A percentile compares a stretch with the other conserved stretches of the same genome.
These are phyloP conservation scores for Cladosporium sp. DNA, from an alignment of 2,329 filamentous ascomycete genomes.

Conservation along the genomic window DNA sequence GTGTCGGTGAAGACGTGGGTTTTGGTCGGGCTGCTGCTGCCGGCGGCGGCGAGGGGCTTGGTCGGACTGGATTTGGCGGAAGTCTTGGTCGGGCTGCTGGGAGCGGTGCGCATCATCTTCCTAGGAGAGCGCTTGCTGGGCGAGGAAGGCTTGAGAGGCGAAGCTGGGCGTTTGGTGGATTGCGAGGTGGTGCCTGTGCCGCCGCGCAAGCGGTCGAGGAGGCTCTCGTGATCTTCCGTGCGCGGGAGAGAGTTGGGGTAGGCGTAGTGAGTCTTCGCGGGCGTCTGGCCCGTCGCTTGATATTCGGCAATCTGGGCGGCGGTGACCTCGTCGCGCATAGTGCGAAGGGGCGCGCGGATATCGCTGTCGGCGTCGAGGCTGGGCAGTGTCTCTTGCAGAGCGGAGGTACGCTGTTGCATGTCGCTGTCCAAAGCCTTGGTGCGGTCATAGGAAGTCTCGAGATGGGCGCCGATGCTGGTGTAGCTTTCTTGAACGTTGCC, in stretches of 20 bases:
- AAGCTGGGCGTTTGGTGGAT: slow-evolving; percentile 19
- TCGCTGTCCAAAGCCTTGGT: slow-evolving; percentile 63
- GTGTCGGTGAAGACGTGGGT: slow-evolving; percentile 29
- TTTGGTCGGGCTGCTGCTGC: slow-evolving; percentile 24
- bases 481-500: slow-evolving; percentile 68
- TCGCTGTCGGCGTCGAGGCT: slow-evolving; percentile 50
- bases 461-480: slow-evolving; percentile 61
- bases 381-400: slow-evolving; percentile 53
- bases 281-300: slow-evolving; percentile 75
- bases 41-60: slow-evolving; percentile 17
- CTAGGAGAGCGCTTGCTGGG: slow-evolving; percentile 29
- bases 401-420: slow-evolving; percentile 52
- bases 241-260: slow-evolving; percentile 73
- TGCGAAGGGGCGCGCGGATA: slow-evolving; percentile 62
- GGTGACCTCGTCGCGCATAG: slow-evolving; percentile 64
- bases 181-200: slow-evolving; percentile 17
- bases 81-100: slow-evolving; percentile 3
- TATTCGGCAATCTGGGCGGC: slow-evolving; percentile 69
- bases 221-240: slow-evolving; percentile 57
- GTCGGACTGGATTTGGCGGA: slow-evolving; percentile 22
- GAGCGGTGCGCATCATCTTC: slow-evolving; percentile 19
- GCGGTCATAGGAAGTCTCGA: slow-evolving; percentile 61
- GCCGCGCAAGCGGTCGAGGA: slow-evolving; percentile 49
- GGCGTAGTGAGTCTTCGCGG: slow-evolving; percentile 72
- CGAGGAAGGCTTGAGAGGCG: slow-evolving; percentile 20